Base-by-base conservation (phyloP, 495 filamentous ascomycete genomes). In the Jackrogersella multiformis region DNA sequence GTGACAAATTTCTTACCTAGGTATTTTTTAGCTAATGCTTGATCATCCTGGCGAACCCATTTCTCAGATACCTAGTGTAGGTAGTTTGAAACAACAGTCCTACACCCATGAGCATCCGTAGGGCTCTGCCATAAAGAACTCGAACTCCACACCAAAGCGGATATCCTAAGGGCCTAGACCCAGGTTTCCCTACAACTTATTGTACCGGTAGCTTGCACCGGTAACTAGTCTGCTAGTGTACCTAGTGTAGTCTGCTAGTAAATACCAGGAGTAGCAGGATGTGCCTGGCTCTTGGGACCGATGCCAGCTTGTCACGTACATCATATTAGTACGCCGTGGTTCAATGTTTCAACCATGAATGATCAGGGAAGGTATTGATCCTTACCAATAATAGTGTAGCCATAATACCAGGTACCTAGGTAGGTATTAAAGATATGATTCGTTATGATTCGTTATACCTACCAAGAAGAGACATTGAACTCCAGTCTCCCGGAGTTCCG, bases 301-400 rank as follows among this genome's bases (percentile, higher is more conserved):
- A 61, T 58, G 42, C 45, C 53, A 70, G 56, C 67, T 70, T 61
- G 56, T 61, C 61, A 52, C 46, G 67, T 61, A 70, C 56, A 70
- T 70, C 67, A 70, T 70, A 70, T 64, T 65, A 64, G 52, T 36
- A 69, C 12, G 38, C 32, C 10, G 35, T 52, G 21, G 67, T 20
- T 38, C 57, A 59, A 57, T 54, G 49, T 62, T 70, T 54, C 56
- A 62, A 65, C 41, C 41, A 54, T 57, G 51, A 61, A 44, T n/a
- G n/a, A n/a, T n/a, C n/a, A n/a, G n/a, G 41, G 61, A 49, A 61
- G 41, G n/a, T 20, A 54, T 28, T 32, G 32, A 70, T 61, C 67
- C 67, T 49, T 70, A 70, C 61, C 16, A 41, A 51, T 44, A 42
- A 52, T 53, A 56, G n/a, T n/a, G n/a, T n/a, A n/a, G 44, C 51